phyloP scores from a whole-genome alignment of 2,329 filamentous ascomycete genomes.

The Aschersonia sp. region DNA sequence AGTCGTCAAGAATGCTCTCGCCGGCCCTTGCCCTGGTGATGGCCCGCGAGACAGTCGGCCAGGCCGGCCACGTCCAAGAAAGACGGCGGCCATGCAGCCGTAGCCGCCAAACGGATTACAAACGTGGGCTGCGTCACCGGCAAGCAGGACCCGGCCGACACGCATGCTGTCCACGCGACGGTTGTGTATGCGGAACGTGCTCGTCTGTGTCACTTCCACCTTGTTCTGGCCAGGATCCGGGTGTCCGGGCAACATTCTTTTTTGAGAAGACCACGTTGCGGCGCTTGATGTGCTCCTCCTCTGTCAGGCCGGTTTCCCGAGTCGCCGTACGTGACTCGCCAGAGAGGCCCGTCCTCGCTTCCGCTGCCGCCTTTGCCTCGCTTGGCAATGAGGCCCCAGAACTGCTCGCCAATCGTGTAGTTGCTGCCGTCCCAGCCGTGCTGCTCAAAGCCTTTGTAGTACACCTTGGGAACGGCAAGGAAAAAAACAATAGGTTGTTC shows the following conservation, averaged over 20 bases:
- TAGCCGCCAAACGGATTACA: constrained; percentile 37
- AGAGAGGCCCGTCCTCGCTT: constrained; percentile 20
- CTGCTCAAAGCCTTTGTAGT: constrained; percentile 31
- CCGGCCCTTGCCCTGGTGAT: constrained; percentile 21
- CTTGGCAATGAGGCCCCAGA: constrained; percentile 37
- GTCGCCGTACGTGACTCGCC: constrained; percentile 38
- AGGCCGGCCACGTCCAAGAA: constrained; percentile 29
- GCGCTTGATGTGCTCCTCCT: constrained; percentile 12
- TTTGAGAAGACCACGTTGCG: constrained; percentile 10
- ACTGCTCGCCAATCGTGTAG: constrained; percentile 35
- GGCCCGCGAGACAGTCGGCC: constrained; percentile 28
- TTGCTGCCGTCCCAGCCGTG: constrained; percentile 28
- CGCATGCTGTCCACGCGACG: constrained; percentile 30
- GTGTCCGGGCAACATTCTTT: constrained; percentile 30
- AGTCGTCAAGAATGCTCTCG: constrained; percentile 25
- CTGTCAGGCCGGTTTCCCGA: constrained; percentile 25
- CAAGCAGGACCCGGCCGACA: constrained; percentile 30
- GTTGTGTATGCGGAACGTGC: constrained; percentile 34
- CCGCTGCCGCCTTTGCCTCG: constrained; percentile 29
- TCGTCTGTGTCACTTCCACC: constrained; percentile 15
- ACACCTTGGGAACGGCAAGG: constrained; percentile 2
- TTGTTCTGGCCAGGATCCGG: constrained; percentile 33
- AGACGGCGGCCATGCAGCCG: constrained; percentile 32
- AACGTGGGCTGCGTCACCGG: constrained; percentile 36
- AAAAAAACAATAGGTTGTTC: background rate